Percentiles rank a stretch among this genome's conserved stretches.
These are phyloP conservation scores for Brassica cretica DNA, from an alignment of 345 rosid genomes.

Conservation along the genomic window DNA sequence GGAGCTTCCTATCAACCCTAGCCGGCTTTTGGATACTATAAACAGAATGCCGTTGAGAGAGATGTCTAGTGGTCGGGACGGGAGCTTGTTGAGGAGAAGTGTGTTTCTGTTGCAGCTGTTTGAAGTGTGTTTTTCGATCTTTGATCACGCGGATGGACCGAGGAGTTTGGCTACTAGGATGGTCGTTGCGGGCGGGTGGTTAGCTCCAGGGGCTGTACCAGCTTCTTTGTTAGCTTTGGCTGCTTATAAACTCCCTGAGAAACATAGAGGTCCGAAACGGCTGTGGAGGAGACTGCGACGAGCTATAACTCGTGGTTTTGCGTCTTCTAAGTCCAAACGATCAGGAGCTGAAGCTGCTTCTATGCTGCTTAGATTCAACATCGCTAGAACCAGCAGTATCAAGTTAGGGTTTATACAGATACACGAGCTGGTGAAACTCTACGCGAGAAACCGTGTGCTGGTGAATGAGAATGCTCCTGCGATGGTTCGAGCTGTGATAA, in stretches of 20 bases:
- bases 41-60: conserved; percentile 84
- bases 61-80: conserved; percentile 59
- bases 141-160: conserved; percentile 88
- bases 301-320: conserved; percentile 69
- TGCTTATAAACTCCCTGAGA: conserved; percentile 77
- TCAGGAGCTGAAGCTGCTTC: conserved; percentile 84
- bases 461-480: conserved; percentile 55
- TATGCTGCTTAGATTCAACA: conserved; percentile 78
- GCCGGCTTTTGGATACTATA: conserved; percentile 80
- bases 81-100: conserved; percentile 49
- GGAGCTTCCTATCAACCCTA: conserved; percentile 87
- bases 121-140: conserved; percentile 94
- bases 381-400: conserved; percentile 63
- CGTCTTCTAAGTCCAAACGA: conserved; percentile 58
- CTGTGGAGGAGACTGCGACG: conserved; percentile 57
- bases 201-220: conserved; percentile 82
- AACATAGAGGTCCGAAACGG: conserved; percentile 50
- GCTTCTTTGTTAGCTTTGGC: conserved; percentile 68
- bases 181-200: conserved; percentile 91
- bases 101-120: conserved; percentile 74
- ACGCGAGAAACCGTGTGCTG: conserved; percentile 55
- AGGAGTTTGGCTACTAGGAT: conserved; percentile 91
- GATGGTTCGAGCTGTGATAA: conserved; percentile 70
- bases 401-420: conserved; percentile 63
- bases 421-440: conserved; percentile 70